Percentiles rank a stretch among this genome's conserved stretches.
phyloP scores from a whole-genome alignment of 1,284 basidiomycete species.

The Cryptococcus hybrid region DNA sequence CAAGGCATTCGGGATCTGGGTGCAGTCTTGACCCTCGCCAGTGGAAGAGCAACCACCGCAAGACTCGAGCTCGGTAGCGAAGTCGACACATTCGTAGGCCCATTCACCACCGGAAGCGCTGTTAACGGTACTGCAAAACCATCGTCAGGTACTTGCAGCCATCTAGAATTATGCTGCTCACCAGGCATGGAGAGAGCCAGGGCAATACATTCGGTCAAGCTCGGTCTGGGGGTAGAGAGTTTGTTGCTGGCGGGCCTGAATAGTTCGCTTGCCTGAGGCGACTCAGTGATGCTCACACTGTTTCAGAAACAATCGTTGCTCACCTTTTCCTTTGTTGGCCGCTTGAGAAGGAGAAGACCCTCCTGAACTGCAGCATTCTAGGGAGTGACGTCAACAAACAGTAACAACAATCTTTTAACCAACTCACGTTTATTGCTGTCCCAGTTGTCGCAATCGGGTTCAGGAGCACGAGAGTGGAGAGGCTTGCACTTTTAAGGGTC shows the following conservation, averaged over 20 bases:
- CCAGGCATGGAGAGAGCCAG: constrained; percentile 37
- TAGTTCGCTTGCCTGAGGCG: constrained; percentile 19
- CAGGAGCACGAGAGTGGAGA: constrained; percentile 26
- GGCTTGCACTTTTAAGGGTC: constrained; percentile 29
- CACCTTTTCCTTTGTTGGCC: constrained; percentile 1
- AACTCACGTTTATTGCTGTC: constrained; percentile 28
- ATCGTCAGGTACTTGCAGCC: background rate
- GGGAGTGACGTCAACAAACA: constrained; percentile 1
- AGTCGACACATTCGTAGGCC: constrained; percentile 52
- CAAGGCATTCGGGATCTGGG: constrained; percentile 61
- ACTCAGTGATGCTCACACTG: background rate
- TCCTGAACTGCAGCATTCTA: constrained; percentile 24
- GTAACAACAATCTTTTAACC: background rate
- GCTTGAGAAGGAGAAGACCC: constrained; percentile 14
- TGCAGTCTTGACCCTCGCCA: constrained; percentile 68
- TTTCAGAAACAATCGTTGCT: background rate
- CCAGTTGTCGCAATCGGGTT: constrained; percentile 42
- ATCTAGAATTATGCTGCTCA: constrained; percentile 13
- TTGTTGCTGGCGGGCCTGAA: constrained; percentile 19
- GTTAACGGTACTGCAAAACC: constrained; percentile 21
- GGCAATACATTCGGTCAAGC: constrained; percentile 43
- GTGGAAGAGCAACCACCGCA: constrained; percentile 71
- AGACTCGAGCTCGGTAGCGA: constrained; percentile 44
- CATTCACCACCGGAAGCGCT: constrained; percentile 25
- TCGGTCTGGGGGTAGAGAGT: constrained; percentile 25